Conservation (phyloP, 2,329 filamentous ascomycete genomes). For the Sporothrix luriei region DNA sequence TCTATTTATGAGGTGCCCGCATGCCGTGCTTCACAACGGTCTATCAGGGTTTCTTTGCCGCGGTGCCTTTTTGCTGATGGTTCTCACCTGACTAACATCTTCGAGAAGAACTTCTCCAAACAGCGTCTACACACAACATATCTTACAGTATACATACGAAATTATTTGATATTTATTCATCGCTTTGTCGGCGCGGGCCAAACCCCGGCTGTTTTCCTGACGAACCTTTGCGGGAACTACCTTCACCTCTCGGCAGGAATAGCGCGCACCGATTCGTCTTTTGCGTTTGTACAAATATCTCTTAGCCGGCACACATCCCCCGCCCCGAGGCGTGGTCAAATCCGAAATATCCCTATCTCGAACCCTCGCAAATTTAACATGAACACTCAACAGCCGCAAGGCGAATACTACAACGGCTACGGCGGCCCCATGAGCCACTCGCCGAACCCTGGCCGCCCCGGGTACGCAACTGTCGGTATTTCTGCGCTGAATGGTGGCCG, state of each 20-base stretch:
- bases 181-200: neutral
- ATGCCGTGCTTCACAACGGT: neutral
- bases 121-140: neutral
- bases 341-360: neutral
- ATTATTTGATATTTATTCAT: neutral
- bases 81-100: neutral
- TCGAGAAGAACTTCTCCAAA: neutral
- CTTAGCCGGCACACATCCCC: neutral
- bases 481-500: constrained; percentile 55
- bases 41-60: neutral
- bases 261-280: neutral
- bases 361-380: constrained; percentile 41
- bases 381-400: constrained; percentile 60
- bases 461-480: constrained; percentile 57
- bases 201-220: neutral
- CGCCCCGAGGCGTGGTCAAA: neutral
- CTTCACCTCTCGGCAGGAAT: neutral
- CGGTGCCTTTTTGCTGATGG: neutral
- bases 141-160: neutral
- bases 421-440: constrained; percentile 64
- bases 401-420: constrained; percentile 70
- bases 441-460: constrained; percentile 69
- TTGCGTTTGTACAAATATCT: neutral
- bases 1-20: neutral
- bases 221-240: neutral